Percentiles rank a stretch among this genome's conserved stretches.
These are phyloP conservation scores for Lupinus albus DNA, from an alignment of 306 rosid genomes.

Conservation along the genomic window DNA sequence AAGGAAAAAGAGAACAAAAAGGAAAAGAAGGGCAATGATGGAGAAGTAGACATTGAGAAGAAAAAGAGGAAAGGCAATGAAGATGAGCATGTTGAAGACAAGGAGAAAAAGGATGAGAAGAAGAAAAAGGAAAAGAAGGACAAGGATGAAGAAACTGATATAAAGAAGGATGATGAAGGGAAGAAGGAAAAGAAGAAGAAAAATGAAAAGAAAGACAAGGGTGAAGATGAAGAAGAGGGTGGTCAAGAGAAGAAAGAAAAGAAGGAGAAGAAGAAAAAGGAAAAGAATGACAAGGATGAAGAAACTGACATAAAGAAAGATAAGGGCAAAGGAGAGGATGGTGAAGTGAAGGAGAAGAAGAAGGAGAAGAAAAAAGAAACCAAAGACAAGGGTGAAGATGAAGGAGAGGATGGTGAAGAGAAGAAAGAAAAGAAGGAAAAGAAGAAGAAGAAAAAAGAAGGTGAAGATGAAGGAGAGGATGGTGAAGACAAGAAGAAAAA, in stretches of 20 bases:
- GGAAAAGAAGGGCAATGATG: not conserved
- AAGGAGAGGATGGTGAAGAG: not conserved
- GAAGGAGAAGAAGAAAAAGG: slow-evolving; percentile 18
- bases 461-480: not conserved
- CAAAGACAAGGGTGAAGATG: not conserved
- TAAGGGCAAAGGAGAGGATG: not conserved
- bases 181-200: slow-evolving; percentile 10
- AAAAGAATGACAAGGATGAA: not conserved
- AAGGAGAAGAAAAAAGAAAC: not conserved
- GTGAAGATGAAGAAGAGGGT: not conserved
- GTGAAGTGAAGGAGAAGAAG: slow-evolving; percentile 10
- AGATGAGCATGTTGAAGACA: not conserved
- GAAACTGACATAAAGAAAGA: no score
- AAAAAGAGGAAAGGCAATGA: not conserved
- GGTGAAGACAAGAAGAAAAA: slow-evolving; percentile 18
- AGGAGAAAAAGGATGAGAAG: slow-evolving; percentile 11
- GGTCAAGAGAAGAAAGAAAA: not conserved
- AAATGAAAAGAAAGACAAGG: not conserved
- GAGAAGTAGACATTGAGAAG: not conserved
- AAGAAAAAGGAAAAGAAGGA: slow-evolving; percentile 1
- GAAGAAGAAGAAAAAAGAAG: not conserved
- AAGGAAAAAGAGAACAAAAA: not conserved
- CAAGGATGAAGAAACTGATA: slow-evolving; percentile 11
- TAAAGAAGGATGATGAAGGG: not conserved
- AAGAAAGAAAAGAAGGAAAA: not conserved